Conservation (phyloP, 257 asterid genomes). For the Jasminum sambac region DNA sequence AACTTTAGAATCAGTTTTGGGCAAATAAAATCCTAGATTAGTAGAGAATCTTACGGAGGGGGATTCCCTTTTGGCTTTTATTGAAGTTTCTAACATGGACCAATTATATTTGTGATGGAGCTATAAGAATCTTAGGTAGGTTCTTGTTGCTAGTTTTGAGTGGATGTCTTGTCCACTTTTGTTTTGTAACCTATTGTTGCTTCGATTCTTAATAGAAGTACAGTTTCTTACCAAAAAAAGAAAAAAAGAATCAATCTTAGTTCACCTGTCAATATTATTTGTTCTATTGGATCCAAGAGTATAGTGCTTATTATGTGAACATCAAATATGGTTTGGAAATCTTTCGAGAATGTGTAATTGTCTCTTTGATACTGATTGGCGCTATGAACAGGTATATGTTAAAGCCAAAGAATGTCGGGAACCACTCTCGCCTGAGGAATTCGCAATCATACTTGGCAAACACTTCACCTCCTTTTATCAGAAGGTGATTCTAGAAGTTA, state of each 20-base stretch:
- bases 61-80: no score
- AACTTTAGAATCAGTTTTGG: no score
- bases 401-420: slow-evolving; percentile 85
- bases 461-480: slow-evolving; percentile 77
- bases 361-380: slow-evolving; percentile 19
- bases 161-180: no score
- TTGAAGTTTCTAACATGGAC: no score
- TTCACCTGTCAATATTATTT: neutral
- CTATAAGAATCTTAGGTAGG: no score
- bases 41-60: no score
- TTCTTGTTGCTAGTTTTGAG: no score
- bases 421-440: slow-evolving; percentile 71
- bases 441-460: slow-evolving; percentile 82
- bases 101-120: no score
- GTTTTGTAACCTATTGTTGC: no score
- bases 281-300: neutral
- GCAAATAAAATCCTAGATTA: no score
- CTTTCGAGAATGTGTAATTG: neutral
- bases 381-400: slow-evolving; percentile 70
- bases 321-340: neutral
- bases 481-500: slow-evolving; percentile 47
- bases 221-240: no score
- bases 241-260: neutral
- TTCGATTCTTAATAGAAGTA: no score
- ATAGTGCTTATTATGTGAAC: neutral